Conservation (phyloP, 768 basidiomycete genomes). For the Lanmaoa rubissima region DNA sequence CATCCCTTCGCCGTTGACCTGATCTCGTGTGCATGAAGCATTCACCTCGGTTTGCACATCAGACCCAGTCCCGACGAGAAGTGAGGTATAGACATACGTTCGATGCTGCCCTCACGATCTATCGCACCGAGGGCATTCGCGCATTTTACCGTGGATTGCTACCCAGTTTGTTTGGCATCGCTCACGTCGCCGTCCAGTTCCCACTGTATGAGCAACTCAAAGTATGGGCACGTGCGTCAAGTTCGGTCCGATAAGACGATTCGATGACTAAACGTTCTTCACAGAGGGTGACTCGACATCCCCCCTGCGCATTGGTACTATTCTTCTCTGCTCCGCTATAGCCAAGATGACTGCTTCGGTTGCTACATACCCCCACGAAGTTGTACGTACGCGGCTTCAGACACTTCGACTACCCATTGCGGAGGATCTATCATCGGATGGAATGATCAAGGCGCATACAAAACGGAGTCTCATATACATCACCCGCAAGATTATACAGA, state of each 20-base stretch:
- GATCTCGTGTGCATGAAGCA: background rate
- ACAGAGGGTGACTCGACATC: slow-evolving; percentile 31
- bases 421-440: slow-evolving; percentile 56
- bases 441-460: slow-evolving; percentile 55
- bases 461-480: slow-evolving; percentile 72
- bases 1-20: background rate
- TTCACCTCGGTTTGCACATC: slow-evolving; percentile 10
- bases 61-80: slow-evolving; percentile 85
- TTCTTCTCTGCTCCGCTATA: slow-evolving; percentile 87
- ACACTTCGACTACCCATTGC: slow-evolving; percentile 71
- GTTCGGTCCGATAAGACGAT: slow-evolving; percentile 2
- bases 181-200: slow-evolving; percentile 96
- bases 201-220: slow-evolving; percentile 95
- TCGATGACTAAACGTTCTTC: background rate
- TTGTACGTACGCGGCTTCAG: slow-evolving; percentile 96
- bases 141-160: slow-evolving; percentile 95
- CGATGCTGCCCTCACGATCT: slow-evolving; percentile 88
- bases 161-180: slow-evolving; percentile 90
- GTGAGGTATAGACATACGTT: slow-evolving; percentile 82
- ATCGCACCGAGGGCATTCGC: slow-evolving; percentile 77
- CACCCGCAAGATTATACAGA: slow-evolving; percentile 64
- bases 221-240: slow-evolving; percentile 71
- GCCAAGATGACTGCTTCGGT: slow-evolving; percentile 97
- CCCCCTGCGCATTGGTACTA: slow-evolving; percentile 43
- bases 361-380: slow-evolving; percentile 97